Percentiles rank a stretch among this genome's conserved stretches.
phyloP scores from a whole-genome alignment of 2,329 filamentous ascomycete genomes.

The Fusarium begoniae region DNA sequence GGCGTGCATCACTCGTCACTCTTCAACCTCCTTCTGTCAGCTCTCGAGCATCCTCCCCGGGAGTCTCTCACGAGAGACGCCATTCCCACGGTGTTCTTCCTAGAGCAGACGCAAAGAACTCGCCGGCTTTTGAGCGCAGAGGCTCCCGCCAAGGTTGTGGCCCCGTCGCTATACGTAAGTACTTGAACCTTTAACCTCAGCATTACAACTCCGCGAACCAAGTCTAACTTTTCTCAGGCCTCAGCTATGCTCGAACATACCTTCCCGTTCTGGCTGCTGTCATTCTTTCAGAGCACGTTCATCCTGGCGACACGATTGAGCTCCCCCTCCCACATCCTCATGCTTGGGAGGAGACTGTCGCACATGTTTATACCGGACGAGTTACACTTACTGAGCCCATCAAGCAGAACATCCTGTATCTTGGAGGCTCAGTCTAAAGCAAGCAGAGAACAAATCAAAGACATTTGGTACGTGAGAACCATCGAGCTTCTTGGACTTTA shows the following conservation, averaged over 20 bases:
- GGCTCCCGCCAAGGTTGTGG: slow-evolving; percentile 8
- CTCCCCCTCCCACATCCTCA: slow-evolving; percentile 66
- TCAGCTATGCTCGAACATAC: slow-evolving; percentile 45
- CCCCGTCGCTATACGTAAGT: slow-evolving; percentile 40
- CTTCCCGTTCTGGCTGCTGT: slow-evolving; percentile 65
- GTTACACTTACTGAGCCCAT: slow-evolving; percentile 56
- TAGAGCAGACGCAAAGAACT: neutral
- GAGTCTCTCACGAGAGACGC: slow-evolving; percentile 8
- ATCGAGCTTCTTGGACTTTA: neutral
- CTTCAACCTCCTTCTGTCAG: slow-evolving; percentile 7
- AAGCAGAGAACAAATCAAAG: neutral
- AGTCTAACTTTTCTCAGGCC: slow-evolving; percentile 36
- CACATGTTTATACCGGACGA: slow-evolving; percentile 63
- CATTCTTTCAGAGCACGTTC: slow-evolving; percentile 63
- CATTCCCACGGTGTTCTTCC: slow-evolving; percentile 21
- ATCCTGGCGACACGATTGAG: slow-evolving; percentile 63
- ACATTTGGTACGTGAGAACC: neutral
- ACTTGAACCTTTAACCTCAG: slow-evolving; percentile 2
- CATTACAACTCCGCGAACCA: neutral
- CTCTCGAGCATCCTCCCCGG: slow-evolving; percentile 17
- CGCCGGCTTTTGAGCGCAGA: slow-evolving; percentile 16
- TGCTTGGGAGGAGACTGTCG: slow-evolving; percentile 64
- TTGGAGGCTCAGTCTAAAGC: slow-evolving; percentile 59
- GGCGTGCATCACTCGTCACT: slow-evolving; percentile 27
- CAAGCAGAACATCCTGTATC: slow-evolving; percentile 62